phyloP scores from a whole-genome alignment of 331 rosid genomes.

The Saraca asoca region DNA sequence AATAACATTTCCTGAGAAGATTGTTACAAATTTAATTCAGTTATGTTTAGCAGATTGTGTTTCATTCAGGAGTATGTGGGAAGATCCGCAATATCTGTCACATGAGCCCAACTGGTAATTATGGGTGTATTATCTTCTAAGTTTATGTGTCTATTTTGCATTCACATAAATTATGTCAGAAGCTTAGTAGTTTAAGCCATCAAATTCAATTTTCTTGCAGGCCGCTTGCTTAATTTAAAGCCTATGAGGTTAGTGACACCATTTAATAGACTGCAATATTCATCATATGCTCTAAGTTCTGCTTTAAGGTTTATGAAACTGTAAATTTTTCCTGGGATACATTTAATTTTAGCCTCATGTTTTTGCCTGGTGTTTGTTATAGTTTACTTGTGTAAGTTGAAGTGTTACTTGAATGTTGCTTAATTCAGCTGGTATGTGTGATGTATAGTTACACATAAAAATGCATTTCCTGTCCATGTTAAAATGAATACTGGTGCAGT shows the following conservation, averaged over 20 bases:
- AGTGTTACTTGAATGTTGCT: neutral
- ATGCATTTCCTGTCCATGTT: neutral
- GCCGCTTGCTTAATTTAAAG: conserved; percentile 44
- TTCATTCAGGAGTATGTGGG: conserved; percentile 44
- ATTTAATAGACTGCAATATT: neutral
- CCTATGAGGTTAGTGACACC: conserved; percentile 54
- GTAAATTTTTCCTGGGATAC: conserved; percentile 3
- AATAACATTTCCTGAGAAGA: conserved; percentile 1
- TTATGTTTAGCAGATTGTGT: conserved; percentile 47
- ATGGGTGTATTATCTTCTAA: conserved; percentile 2
- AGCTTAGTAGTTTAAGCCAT: conserved; percentile 14
- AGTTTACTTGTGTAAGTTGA: neutral
- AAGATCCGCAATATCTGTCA: conserved; percentile 46
- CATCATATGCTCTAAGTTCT: conserved; percentile 19
- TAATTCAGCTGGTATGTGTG: neutral
- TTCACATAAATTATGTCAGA: conserved; percentile 12
- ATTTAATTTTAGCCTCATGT: neutral
- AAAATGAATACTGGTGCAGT: neutral
- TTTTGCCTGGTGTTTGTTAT: neutral
- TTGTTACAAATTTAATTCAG: conserved; percentile 28
- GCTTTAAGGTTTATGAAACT: conserved; percentile 4
- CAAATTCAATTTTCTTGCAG: conserved; percentile 40
- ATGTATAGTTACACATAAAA: neutral
- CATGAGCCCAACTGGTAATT: conserved; percentile 50
- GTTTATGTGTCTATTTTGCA: neutral